These are phyloP conservation scores for Solanum chaucha DNA, from an alignment of 257 asterid genomes.

Conservation along the genomic window DNA sequence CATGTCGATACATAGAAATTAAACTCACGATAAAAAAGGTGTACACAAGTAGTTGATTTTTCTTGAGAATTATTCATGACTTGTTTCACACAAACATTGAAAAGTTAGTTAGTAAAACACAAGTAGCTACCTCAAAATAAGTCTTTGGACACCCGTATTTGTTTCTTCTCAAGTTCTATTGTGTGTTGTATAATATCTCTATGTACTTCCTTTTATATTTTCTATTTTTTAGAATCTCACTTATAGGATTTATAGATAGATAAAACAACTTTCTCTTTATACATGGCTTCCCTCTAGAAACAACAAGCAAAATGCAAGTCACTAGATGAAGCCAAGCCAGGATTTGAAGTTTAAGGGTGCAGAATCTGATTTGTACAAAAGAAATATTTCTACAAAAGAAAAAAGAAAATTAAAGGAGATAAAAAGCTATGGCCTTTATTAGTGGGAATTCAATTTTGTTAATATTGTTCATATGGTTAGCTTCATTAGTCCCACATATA, in stretches of 20 bases:
- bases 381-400: neutral
- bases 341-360: neutral
- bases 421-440: neutral
- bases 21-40: neutral
- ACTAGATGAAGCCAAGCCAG: neutral
- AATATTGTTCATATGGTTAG: neutral
- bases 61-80: neutral
- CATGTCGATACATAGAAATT: no score
- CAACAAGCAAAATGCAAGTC: neutral
- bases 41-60: neutral
- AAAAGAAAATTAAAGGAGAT: neutral
- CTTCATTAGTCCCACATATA: conserved; percentile 8
- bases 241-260: neutral
- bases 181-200: neutral
- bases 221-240: neutral
- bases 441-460: neutral
- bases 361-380: neutral
- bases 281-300: neutral
- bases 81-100: neutral
- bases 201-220: neutral
- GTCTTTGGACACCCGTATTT: neutral
- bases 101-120: neutral
- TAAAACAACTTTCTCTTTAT: neutral
- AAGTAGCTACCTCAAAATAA: neutral
- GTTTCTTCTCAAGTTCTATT: neutral